These are phyloP conservation scores for Acacia confusa DNA, from an alignment of 306 rosid species.

Conservation along the genomic window DNA sequence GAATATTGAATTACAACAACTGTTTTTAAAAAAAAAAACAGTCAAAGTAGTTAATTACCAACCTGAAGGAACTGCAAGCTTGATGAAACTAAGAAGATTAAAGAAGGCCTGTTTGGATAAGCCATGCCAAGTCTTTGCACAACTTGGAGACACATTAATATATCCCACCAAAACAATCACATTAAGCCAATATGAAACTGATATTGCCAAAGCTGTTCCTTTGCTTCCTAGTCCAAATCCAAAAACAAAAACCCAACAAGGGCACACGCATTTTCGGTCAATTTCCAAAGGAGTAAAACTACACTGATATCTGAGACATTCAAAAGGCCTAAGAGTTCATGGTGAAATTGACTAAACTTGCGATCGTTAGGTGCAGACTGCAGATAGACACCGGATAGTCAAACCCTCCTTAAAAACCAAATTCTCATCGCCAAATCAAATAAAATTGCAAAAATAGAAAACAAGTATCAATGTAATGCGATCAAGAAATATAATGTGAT, in stretches of 20 bases:
- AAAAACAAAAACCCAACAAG: constrained; percentile 54
- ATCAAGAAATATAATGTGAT: not conserved
- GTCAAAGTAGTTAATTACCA: constrained; percentile 32
- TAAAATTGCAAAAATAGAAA: not conserved
- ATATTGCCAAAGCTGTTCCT: constrained; percentile 59
- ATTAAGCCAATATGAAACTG: constrained; percentile 53
- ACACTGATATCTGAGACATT: constrained; percentile 10
- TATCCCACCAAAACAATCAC: constrained; percentile 43
- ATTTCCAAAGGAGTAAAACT: not conserved
- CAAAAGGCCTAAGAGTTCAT: not conserved
- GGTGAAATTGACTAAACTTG: not conserved
- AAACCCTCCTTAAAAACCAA: not conserved
- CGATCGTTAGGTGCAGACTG: constrained; percentile 24
- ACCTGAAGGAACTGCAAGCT: constrained; percentile 62
- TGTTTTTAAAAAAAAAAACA: too few species aligned
- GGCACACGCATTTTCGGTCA: not conserved
- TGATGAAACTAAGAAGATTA: constrained; percentile 47
- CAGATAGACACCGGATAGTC: not conserved
- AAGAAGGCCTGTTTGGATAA: constrained; percentile 53
- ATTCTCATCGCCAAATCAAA: not conserved
- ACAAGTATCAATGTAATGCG: not conserved
- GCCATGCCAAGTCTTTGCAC: constrained; percentile 57
- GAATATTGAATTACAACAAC: too few species aligned
- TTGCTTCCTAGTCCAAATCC: constrained; percentile 41
- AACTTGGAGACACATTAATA: constrained; percentile 39